Percentiles rank a stretch among this genome's conserved stretches.
phyloP scores from a whole-genome alignment of 805 yeast genomes.

The Saturnispora mendoncae region DNA sequence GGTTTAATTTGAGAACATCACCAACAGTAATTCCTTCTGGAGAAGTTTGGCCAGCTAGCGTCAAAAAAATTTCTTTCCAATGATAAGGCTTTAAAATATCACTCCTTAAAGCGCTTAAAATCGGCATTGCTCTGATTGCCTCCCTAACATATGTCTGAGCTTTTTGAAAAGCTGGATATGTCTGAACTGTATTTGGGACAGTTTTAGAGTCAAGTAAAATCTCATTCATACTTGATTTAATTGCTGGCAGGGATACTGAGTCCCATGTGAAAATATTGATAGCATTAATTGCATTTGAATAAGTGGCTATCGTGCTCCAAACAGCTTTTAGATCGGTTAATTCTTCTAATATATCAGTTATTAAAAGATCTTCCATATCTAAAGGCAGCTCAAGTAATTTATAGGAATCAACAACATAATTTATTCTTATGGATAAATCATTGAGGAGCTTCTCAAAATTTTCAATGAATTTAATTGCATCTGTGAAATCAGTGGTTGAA shows the following conservation, averaged over 20 bases:
- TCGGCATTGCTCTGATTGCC: conserved; percentile 30
- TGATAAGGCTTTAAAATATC: conserved; percentile 58
- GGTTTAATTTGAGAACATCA: conserved; percentile 52
- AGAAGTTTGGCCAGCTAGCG: conserved; percentile 14
- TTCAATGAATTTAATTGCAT: conserved; percentile 35
- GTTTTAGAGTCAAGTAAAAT: conserved; percentile 37
- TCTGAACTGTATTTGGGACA: conserved; percentile 52
- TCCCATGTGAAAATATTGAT: conserved; percentile 42
- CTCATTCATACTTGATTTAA: conserved; percentile 44
- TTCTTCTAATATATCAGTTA: conserved; percentile 36
- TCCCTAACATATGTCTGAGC: conserved; percentile 40
- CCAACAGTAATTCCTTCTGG: conserved; percentile 37
- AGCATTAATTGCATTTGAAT: conserved; percentile 39
- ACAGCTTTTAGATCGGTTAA: conserved; percentile 47
- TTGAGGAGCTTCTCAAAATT: conserved; percentile 18
- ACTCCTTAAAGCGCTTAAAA: conserved; percentile 41
- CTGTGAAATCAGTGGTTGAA: conserved; percentile 32
- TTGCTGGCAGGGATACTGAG: conserved; percentile 33
- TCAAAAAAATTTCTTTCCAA: conserved; percentile 44
- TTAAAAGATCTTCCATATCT: conserved; percentile 16
- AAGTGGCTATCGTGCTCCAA: conserved; percentile 51
- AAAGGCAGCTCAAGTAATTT: conserved; percentile 23
- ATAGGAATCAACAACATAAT: conserved; percentile 28
- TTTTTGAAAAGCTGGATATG: conserved; percentile 58
- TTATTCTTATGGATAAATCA: conserved; percentile 12